Base-by-base conservation (phyloP, 2,329 filamentous ascomycete species). In the Seiridium unicorne region DNA sequence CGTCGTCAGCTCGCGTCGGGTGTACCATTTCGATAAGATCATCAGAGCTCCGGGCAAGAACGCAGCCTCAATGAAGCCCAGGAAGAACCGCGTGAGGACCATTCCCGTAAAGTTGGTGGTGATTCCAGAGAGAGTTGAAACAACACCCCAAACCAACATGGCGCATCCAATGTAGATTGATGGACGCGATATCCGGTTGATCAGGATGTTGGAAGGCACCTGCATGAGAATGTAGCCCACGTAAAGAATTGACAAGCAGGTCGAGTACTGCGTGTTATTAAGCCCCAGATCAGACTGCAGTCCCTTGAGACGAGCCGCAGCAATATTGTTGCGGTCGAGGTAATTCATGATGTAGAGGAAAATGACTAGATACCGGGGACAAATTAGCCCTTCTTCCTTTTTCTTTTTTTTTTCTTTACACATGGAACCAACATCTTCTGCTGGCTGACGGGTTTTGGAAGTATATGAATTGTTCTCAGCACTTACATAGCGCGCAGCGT, bases 291-390 rank as follows among this genome's bases (percentile, higher is more conserved):
- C 88, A 7, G 78, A 77, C 60, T 89, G 83, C 26, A 91, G 76
- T 5, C 88, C 87, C 68, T 86, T 84, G 57, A 91, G 78, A 31
- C 84, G 81, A 1, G 89, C 89, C 1, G 87, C 82, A 2, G 87
- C 87, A 63, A 90, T 89, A 72, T 90, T 89, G 70, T 89, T 89
- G 42, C 86, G 78, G 67, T 89, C 86, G 36, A 87, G 78, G 72
- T 91, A 92, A 74, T 92, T 92, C 74, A 89, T 80, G 70, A 92
- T 90, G 69, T 92, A 92, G 77, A 92, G 90, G 64, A 92, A 72
- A 53, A 92, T 84, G 60, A 92, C 84, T 65, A 26, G 18, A 26
- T 26, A 26, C 18, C 18, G 18, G 18, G 18, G 18, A 26, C 18
- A 26, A 26, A 26, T 26, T 26, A 26, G 18, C 18, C 18, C 18